Conservation (phyloP, 306 rosid genomes). For the Vachellia pachyceras region DNA sequence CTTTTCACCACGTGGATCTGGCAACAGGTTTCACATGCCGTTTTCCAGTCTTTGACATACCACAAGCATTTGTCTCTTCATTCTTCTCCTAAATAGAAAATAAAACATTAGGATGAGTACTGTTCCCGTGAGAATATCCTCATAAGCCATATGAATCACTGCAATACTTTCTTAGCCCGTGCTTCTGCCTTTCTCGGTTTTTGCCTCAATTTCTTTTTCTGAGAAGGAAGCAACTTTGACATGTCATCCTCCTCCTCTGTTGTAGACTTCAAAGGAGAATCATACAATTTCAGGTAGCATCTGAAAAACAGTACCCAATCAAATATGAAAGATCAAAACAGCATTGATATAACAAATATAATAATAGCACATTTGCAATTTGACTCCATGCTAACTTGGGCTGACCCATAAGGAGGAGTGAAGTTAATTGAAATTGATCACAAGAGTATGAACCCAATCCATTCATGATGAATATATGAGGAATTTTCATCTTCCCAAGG, state of each 20-base stretch:
- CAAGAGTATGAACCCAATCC: conserved; percentile 7
- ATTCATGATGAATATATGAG: not conserved
- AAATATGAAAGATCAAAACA: not conserved
- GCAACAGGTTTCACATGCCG: conserved; percentile 86
- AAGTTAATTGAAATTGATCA: not conserved
- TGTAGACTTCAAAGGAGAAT: conserved; percentile 65
- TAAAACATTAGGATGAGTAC: conserved; percentile 27
- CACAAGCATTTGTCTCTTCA: conserved; percentile 69
- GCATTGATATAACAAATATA: not conserved
- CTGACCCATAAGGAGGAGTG: too few species aligned
- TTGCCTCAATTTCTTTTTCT: conserved; percentile 77
- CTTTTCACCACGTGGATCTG: conserved; percentile 92
- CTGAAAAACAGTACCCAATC: conserved; percentile 44
- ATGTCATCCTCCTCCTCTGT: conserved; percentile 65
- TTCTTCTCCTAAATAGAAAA: conserved; percentile 77
- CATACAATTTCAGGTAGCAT: conserved; percentile 70
- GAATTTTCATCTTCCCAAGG: conserved; percentile 12
- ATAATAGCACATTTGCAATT: not conserved
- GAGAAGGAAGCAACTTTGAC: conserved; percentile 74
- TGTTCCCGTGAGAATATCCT: too few species aligned
- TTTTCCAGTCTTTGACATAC: conserved; percentile 82
- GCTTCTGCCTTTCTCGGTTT: conserved; percentile 79
- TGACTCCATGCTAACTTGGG: not conserved
- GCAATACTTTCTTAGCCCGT: conserved; percentile 71
- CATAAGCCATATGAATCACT: too few species aligned